Base-by-base conservation (phyloP, 208 protist species). In the Giardia muris region DNA sequence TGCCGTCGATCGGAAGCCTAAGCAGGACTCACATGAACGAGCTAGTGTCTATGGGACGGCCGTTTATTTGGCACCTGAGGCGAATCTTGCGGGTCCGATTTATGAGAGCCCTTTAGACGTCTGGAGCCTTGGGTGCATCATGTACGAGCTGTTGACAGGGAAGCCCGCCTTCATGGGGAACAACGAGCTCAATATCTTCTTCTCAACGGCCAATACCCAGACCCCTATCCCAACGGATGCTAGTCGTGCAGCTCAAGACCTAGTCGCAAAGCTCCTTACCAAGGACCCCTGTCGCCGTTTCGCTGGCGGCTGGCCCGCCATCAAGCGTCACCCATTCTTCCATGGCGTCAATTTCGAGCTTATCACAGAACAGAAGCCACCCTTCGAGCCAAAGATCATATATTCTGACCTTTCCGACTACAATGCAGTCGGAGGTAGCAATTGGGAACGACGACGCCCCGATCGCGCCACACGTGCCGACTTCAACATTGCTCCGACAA, bases 101-200 rank as follows among this genome's bases (percentile, higher is more conserved):
- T 76, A 76, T 30, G 30, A 39, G 57, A 39, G 19, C 30, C 57
- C 57, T 76, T 30, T 99, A 4, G 99, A 99, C 95, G 97, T 99
- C 39, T 99, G 99, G 98, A 97, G 96, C 0, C 96, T 98, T 76
- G 99, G 98, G 67, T 99, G 97, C 93, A 99, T 99, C 91, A 97
- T 99, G 92, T 97, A 97, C 44, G 98, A 99, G 95, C 97, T 99
- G 95, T 95, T 97, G 39, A 95, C 42, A 30, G 76, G 86, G 2
- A 44, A 43, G 43, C 93, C 94, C 19, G 19, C 94, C 22, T 95
- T 92, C 87, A 1, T 45, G 44, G 94, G 93, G 1, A 90, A 93
- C 43, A 90, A 0, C 4, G 93, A 95, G 48, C 19, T 89, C 45
- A 43, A 4, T 45, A 89, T 89, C 3, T 4, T 89, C 39, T 43